phyloP scores from a whole-genome alignment of 1,139 yeast genomes.

The Diutina sp. region DNA sequence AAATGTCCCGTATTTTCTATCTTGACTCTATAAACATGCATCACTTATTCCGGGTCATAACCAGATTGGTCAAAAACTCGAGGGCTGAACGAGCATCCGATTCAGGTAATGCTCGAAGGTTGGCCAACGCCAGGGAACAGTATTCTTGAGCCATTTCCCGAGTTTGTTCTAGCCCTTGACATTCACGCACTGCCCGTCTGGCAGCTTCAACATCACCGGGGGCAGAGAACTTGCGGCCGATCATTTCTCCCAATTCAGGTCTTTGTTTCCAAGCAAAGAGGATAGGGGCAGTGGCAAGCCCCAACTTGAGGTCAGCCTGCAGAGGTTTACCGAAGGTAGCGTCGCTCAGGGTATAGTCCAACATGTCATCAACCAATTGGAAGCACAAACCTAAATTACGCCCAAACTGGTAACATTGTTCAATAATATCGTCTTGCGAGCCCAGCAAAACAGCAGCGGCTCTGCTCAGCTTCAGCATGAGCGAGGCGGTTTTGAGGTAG shows the following conservation, averaged over 20 bases:
- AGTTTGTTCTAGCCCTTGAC: slow-evolving; percentile 70
- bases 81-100: slow-evolving; percentile 85
- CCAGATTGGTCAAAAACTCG: slow-evolving; percentile 71
- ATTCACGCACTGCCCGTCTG: slow-evolving; percentile 54
- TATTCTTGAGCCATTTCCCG: slow-evolving; percentile 65
- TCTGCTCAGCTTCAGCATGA: slow-evolving; percentile 90
- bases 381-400: slow-evolving; percentile 88
- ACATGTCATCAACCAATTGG: slow-evolving; percentile 92
- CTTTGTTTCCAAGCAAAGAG: slow-evolving; percentile 85
- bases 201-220: slow-evolving; percentile 82
- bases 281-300: slow-evolving; percentile 95
- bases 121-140: slow-evolving; percentile 61
- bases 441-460: slow-evolving; percentile 93
- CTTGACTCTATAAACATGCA: slow-evolving; percentile 5
- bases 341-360: slow-evolving; percentile 83
- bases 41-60: slow-evolving; percentile 66
- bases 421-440: slow-evolving; percentile 59
- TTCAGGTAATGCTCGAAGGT: slow-evolving; percentile 67
- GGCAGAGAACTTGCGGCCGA: slow-evolving; percentile 67
- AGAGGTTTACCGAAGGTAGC: slow-evolving; percentile 85
- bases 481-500: slow-evolving; percentile 84
- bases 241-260: slow-evolving; percentile 74
- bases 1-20: background rate
- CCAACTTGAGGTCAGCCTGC: slow-evolving; percentile 87
- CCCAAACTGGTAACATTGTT: slow-evolving; percentile 83